Evolutionary conservation across 176 grass and related monocot species (phyloP), one percentile per base, ranked within the genome.

Genomic region (Aegilops speltoides): DNA sequence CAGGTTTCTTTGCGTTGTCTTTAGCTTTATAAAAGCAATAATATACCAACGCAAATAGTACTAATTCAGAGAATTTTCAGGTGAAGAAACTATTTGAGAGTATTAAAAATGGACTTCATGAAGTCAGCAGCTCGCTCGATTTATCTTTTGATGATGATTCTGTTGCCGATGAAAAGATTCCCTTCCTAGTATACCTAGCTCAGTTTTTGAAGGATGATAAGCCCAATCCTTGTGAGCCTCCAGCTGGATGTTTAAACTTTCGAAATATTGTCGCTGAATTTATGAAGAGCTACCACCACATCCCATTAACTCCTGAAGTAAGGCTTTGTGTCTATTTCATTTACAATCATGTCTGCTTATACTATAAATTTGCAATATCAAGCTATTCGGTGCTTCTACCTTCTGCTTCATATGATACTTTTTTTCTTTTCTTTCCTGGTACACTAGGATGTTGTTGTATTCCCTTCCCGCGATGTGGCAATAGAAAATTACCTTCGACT

Each of bases 91-190:
- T 98, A 90, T 93, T 93, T 66, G 91, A 92, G 64, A 95, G 92
- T 82, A 78, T 98, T 78, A 98, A 90, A 92, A 80, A 98, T 89
- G 96, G 96, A 73, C 92, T 89, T 86, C 87, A 86, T 72, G 96
- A 98, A 89, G 88, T 92, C 88, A 92, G 93, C 86, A 98, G 91
- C 43, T 92, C 91, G 70, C 90, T 98, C 32, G 93, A 98, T 90
- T 91, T 98, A 54, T 98, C 91, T 32, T 98, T 98, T 83, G 88
- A 98, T 11, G 83, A 95, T 43, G 93, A 98, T 80, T 98, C 96
- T 85, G 96, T 98, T 68, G 93, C 96, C 77, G 93, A 93, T 3
- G 96, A 98, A 82, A 98, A 98, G 89, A 98, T 98, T 76, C 93
- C 93, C 56, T 98, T 98, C 81, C 87, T 98, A 79, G 91, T 93